Evolutionary conservation across 2,329 filamentous ascomycete species (phyloP), one percentile per base, ranked within the genome.

Genomic region (Aspergillus eucalypticola): DNA sequence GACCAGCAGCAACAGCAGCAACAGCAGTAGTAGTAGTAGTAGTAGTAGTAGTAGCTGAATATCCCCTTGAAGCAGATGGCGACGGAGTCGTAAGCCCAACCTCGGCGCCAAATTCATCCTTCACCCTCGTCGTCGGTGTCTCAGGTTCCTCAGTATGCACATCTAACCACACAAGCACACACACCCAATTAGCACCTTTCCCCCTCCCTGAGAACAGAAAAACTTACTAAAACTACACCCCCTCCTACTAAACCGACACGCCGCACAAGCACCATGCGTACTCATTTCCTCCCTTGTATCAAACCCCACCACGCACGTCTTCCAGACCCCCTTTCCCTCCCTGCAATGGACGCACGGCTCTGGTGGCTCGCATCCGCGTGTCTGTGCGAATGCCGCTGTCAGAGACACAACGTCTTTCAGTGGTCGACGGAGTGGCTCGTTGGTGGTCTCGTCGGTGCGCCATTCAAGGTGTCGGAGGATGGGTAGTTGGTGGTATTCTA

Each of bases 331-430:
- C 13, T 29, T 49, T 0, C 39, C n/a, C 2, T 25, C 23, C 8
- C 23, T 48, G 23, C 60, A 62, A 8, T 42, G 49, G 8, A 38
- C 3, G 11, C 60, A 62, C 1, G 50, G 58, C 29, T 46, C 21
- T 13, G 17, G 3, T 3, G 49, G 29, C 35, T 58, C 58, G 3
- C 19, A 13, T 1, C 58, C 60, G 1, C 54, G 50, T 1, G 58
- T 62, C 4, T 62, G 60, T 2, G 25, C 50, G 6, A 58, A 60
- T 1, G 60, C 60, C 11, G 60, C 60, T 0, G 52, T 54, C 3
- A 23, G 27, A 1, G 52, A 48, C 3, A 35, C 29, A 8, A n/a
- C 42, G 32, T 56, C 38, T 19, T 38, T 51, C 6, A 52, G 15
- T 3, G 41, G 49, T 10, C 25, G 15, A 5, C 38, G 35, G 2